Percentiles rank a stretch among this genome's conserved stretches.
Evolutionary conservation across 2,329 filamentous ascomycete genomes (phyloP).

Genomic region (Orbilia blumenaviensis): DNA sequence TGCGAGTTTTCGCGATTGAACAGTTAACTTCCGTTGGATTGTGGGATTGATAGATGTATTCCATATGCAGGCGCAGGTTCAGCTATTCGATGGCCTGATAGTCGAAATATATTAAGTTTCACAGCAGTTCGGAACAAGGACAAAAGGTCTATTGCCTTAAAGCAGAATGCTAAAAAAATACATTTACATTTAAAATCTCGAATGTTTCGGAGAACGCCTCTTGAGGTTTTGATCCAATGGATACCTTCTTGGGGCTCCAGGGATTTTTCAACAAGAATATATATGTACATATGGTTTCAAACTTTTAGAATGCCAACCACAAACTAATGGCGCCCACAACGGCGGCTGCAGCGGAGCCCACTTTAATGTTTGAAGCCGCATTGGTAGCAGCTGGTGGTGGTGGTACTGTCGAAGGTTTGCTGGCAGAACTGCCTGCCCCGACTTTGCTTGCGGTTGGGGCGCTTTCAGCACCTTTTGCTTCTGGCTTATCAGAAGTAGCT

Average conservation of each 20-base stretch:
- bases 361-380: background rate
- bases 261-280: too few species aligned
- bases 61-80: background rate
- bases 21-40: too few species aligned
- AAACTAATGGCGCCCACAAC: background rate
- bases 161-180: too few species aligned
- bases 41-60: background rate
- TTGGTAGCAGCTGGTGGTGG: background rate
- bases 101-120: background rate
- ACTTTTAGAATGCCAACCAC: background rate
- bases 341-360: background rate
- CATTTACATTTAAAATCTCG: background rate
- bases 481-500: background rate
- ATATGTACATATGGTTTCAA: too few species aligned
- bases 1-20: too few species aligned
- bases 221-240: too few species aligned
- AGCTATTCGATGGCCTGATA: background rate
- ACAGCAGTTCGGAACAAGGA: background rate
- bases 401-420: background rate
- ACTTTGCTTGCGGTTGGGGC: background rate
- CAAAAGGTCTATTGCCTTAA: background rate
- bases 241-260: too few species aligned
- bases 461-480: background rate
- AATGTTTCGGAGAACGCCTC: too few species aligned
- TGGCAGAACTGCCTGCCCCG: background rate